Conservation (phyloP, 129 eudicot species). For the Pulicaria dysenterica region DNA sequence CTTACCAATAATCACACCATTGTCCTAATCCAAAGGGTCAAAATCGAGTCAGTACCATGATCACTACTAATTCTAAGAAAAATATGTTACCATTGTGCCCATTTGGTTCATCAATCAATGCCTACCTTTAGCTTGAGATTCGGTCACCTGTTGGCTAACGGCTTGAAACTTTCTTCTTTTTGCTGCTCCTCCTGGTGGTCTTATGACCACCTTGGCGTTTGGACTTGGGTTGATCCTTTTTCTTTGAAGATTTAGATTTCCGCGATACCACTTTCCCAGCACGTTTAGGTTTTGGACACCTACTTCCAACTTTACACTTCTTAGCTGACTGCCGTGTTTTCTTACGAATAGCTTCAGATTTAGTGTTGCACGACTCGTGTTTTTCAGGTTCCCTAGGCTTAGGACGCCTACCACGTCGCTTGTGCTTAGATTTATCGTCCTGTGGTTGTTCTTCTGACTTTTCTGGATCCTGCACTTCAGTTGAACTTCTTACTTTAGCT, state of each 20-base stretch:
- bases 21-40: conserved; percentile 17
- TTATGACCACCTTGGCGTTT: conserved; percentile 15
- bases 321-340: conserved; percentile 12
- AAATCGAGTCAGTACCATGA: conserved; percentile 13
- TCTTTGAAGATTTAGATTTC: conserved; percentile 4
- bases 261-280: neutral
- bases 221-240: conserved; percentile 13
- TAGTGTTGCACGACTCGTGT: neutral
- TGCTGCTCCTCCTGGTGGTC: conserved; percentile 27
- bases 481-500: conserved; percentile 22
- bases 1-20: neutral
- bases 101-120: neutral
- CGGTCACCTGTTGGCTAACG: conserved; percentile 7
- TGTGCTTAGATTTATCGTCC: conserved; percentile 22
- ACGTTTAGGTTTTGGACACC: neutral
- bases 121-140: conserved; percentile 9
- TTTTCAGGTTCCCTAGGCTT: conserved; percentile 8
- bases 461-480: conserved; percentile 21
- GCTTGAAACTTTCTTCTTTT: conserved; percentile 2
- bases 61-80: conserved; percentile 12
- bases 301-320: conserved; percentile 23
- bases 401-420: conserved; percentile 24
- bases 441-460: neutral
- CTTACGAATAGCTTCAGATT: conserved; percentile 8
- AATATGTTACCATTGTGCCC: neutral